Evolutionary conservation across 257 asterid genomes (phyloP), one percentile per base, ranked within the genome.

Genomic region (Catharanthus roseus): DNA sequence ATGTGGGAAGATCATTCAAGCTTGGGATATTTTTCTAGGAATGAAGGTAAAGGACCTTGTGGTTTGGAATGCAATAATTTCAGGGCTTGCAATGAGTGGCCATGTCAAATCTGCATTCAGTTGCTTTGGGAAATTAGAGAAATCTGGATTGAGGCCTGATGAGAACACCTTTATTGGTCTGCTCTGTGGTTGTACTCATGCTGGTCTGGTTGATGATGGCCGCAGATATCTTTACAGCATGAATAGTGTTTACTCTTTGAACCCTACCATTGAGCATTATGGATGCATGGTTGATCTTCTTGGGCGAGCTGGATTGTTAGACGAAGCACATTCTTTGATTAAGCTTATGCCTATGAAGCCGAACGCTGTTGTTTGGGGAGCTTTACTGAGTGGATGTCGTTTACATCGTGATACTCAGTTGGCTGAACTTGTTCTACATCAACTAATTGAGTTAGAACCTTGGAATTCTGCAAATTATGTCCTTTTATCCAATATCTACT

Each of bases 241-340:
- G 80, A 57, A 65, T 56, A 39, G 15, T 34, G 15, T 69, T 68
- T 77, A 79, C 71, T 77, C 73, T n/a, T 10, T 82, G 69, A 13
- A 74, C 26, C 82, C 76, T 23, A 34, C 71, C 2, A 65, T 80
- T 15, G 86, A 85, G 78, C 89, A 85, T 51, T 76, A 82, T 45
- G 89, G 89, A 47, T 75, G 82, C 80, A 82, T 80, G 89, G 86
- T 78, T 51, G 89, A 85, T 82, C 86, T 85, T 64, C 82, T 82
- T 38, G 85, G 85, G 11, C 82, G 85, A 72, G 80, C 81, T 24
- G 87, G 89, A 19, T 67, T 78, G 75, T 53, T 82, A 50, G 74
- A 73, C 36, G 84, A 82, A 71, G 85, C 86, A 16, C 80, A 64
- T 66, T 70, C 72, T 24, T 38, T 85, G 69, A 70, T 85, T 23